Evolutionary conservation across 2,329 filamentous ascomycete species (phyloP).

Genomic region (Colletotrichum camelliae): DNA sequence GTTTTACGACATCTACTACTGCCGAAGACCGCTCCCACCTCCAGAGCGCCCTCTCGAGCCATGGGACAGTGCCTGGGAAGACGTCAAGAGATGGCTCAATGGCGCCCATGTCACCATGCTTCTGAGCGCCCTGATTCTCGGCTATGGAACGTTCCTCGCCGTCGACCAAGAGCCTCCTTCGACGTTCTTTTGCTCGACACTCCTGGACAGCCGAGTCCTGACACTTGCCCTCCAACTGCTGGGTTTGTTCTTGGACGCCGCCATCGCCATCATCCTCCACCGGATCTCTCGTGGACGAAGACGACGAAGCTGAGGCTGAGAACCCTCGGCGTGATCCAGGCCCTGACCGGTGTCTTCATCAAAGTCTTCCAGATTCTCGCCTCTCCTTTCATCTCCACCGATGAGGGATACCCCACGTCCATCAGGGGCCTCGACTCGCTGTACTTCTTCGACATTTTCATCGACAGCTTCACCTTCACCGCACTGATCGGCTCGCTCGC

Average conservation of each 20-base stretch:
- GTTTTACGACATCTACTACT: slow-evolving; percentile 48
- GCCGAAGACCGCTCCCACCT: slow-evolving; percentile 30
- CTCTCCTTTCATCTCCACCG: slow-evolving; percentile 30
- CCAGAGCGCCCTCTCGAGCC: slow-evolving; percentile 47
- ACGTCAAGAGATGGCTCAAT: slow-evolving; percentile 51
- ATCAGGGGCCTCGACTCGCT: slow-evolving; percentile 45
- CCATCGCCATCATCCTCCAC: slow-evolving; percentile 54
- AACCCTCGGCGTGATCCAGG: slow-evolving; percentile 47
- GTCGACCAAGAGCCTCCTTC: slow-evolving; percentile 45
- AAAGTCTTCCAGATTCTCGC: slow-evolving; percentile 40
- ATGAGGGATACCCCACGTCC: slow-evolving; percentile 23
- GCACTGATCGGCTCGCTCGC: slow-evolving; percentile 48
- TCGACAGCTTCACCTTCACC: slow-evolving; percentile 52
- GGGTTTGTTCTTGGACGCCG: slow-evolving; percentile 51
- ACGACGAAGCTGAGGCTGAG: slow-evolving; percentile 53
- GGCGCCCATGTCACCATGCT: slow-evolving; percentile 44
- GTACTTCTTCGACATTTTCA: slow-evolving; percentile 53
- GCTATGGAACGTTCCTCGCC: slow-evolving; percentile 47
- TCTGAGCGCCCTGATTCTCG: slow-evolving; percentile 42
- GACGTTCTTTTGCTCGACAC: slow-evolving; percentile 56
- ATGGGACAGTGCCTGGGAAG: slow-evolving; percentile 53
- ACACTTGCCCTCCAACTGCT: slow-evolving; percentile 47
- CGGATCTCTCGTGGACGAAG: slow-evolving; percentile 56
- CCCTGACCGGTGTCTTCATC: slow-evolving; percentile 43
- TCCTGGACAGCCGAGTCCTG: slow-evolving; percentile 41